A percentile compares a stretch with the other conserved stretches of the same genome.
phyloP scores from a whole-genome alignment of 495 filamentous ascomycete genomes.

The Cercophora sp. region DNA sequence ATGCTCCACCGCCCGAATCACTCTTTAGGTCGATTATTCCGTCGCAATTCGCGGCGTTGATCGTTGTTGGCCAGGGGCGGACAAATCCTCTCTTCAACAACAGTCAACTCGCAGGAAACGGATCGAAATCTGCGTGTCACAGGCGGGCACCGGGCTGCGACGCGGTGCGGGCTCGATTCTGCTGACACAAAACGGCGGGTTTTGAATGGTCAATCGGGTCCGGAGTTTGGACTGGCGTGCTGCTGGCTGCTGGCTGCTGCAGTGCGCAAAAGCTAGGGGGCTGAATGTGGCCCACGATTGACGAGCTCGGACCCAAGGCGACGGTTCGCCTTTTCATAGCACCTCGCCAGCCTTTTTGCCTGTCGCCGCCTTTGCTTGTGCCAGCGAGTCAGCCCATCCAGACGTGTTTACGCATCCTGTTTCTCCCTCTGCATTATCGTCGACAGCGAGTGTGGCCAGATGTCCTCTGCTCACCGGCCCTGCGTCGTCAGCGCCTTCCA shows the following conservation, averaged over 20 bases:
- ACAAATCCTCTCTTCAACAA: background rate
- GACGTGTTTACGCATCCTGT: background rate
- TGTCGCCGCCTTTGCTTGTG: background rate
- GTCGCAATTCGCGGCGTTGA: background rate
- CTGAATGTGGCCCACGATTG: too few relatives aligned
- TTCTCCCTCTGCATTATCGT: background rate
- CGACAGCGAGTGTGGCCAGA: background rate
- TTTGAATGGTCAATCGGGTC: conserved; percentile 24
- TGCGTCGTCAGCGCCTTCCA: too few relatives aligned
- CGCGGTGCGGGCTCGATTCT: conserved; percentile 7
- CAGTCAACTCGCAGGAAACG: background rate
- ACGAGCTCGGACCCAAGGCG: conserved; percentile 1
- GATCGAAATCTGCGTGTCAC: background rate
- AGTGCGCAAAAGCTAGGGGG: background rate
- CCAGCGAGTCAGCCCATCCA: background rate
- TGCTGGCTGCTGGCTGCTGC: conserved; percentile 1
- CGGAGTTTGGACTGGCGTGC: background rate
- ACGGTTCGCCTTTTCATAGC: background rate
- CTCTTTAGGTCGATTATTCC: background rate
- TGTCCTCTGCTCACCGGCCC: background rate
- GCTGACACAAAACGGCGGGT: conserved; percentile 18
- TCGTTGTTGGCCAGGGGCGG: background rate
- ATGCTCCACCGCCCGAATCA: conserved; percentile 8
- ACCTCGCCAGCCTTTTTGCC: background rate
- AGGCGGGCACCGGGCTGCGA: background rate